Base-by-base conservation (phyloP, 2,329 filamentous ascomycete genomes). In the Ophiostoma piceae region DNA sequence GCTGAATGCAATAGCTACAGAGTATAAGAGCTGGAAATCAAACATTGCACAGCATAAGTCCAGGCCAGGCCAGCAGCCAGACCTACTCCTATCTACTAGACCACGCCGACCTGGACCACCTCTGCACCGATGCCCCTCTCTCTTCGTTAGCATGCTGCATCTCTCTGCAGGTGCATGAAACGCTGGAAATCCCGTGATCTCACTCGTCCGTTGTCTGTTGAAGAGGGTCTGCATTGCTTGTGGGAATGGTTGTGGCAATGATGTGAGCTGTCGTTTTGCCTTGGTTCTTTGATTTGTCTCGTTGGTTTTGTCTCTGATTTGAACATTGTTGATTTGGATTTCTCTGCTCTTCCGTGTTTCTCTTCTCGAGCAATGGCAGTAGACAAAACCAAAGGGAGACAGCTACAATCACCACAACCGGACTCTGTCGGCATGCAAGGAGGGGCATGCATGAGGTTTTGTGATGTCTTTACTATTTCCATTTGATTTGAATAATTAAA, bases 391-490 rank as follows among this genome's bases (percentile, higher is more conserved):
- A 62, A 3, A 22, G 3, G 4, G 47, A 11, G 47, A 2, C 19
- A n/a, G 35, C 47, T 37, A 16, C 26, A 29, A 29, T 29, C 26
- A 29, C 26, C 26, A 29, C 26, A 29, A 19, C 57, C 57, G 57
- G 57, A 26, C 51, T 62, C 29, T 37, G 32, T 22, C 68, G 29
- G 60, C 43, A 37, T 26, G 62, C 32, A 65, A 69, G 68, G 68
- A 65, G 64, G 47, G 41, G 62, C 68, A 29, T 65, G 37, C 67
- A 68, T 64, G 68, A 51, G 64, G 47, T 62, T 69, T 64, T 69
- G 65, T 67, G 64, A 62, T 69, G 47, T 67, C 47, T 69, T 60
- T 60, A 60, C 37, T 43, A 29, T n/a, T 47, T 47, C 43, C 41
- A n/a, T 26, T 47, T 65, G 12, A 29, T 26, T 39, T 39, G n/a